Evolutionary conservation across 768 basidiomycete species (phyloP), one percentile per base, ranked within the genome.

Genomic region (Kwoniella heveanensis): DNA sequence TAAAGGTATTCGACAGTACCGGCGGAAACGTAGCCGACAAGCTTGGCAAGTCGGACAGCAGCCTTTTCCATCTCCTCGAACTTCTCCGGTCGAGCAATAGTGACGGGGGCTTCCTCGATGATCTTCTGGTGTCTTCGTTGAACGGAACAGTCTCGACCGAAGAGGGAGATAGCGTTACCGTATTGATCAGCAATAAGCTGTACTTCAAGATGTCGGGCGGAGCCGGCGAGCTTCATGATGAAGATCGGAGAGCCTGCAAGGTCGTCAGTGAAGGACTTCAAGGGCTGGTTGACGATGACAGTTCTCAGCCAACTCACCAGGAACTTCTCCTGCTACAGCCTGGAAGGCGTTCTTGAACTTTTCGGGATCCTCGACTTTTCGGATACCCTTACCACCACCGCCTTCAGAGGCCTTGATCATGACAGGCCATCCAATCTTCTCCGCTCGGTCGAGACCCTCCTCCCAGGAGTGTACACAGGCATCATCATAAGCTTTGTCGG

Each of bases 321-420:
- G 96, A 70, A 99, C 93, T 82, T 99, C 96, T 73, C 93, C 90
- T 39, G 87, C 85, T 10, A 98, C 96, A 6, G 96, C 96, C 68
- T 90, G 85, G 81, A 88, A 99, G 27, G 93, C 88, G 76, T 93
- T 95, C 82, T 90, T 93, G 85, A 99, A 98, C 54, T 86, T 86
- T 50, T 92, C 90, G 1, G 88, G 83, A 52, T 83, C 82, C 54
- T 95, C 91, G 27, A 99, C 96, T 83, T 90, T 98, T 58, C 96
- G 85, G 64, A 99, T 99, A 82, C 96, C 96, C 81, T 99, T 99
- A 63, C 96, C 96, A 80, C 96, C 96, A 71, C 96, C 96, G 69
- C 96, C 96, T 81, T 99, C 96, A 68, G 90, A 92, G 5, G 96
- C 96, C 83, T 99, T 99, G 83, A 99, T 98, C 96, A 99, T 99